Evolutionary conservation across 2,329 filamentous ascomycete genomes (phyloP).

Genomic region (Penicillium paneum): DNA sequence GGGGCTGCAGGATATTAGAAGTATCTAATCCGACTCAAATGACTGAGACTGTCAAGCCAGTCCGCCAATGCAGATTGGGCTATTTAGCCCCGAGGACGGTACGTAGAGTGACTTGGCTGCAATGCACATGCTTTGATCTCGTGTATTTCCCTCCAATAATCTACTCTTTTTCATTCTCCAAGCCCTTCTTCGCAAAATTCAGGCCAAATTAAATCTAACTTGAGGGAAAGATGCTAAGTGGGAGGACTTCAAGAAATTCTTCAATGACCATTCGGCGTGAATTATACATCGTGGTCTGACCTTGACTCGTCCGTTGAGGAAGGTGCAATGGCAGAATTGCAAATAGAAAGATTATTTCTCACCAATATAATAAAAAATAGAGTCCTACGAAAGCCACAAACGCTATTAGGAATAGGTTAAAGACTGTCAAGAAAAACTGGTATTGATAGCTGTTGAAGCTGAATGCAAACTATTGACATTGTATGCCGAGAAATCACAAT

Average conservation of each 20-base stretch:
- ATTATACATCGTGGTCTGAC: too few relatives aligned
- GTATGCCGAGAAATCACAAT: slow-evolving; percentile 14
- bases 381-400: not conserved
- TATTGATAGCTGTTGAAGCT: slow-evolving; percentile 21
- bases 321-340: not conserved
- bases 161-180: not conserved
- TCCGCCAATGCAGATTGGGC: too few relatives aligned
- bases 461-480: slow-evolving; percentile 16
- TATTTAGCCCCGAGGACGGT: too few relatives aligned
- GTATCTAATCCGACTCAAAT: too few relatives aligned
- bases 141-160: not conserved
- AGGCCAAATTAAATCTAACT: not conserved
- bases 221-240: not conserved
- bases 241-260: not conserved
- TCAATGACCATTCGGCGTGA: not conserved
- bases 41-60: too few relatives aligned
- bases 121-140: not conserved
- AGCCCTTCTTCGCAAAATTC: not conserved
- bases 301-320: not conserved
- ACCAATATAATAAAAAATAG: not conserved
- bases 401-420: not conserved
- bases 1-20: too few relatives aligned
- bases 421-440: not conserved
- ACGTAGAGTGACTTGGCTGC: too few relatives aligned
- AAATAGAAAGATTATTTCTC: not conserved